These are phyloP conservation scores for Lathyrus aphaca DNA, from an alignment of 306 rosid genomes.

Conservation along the genomic window DNA sequence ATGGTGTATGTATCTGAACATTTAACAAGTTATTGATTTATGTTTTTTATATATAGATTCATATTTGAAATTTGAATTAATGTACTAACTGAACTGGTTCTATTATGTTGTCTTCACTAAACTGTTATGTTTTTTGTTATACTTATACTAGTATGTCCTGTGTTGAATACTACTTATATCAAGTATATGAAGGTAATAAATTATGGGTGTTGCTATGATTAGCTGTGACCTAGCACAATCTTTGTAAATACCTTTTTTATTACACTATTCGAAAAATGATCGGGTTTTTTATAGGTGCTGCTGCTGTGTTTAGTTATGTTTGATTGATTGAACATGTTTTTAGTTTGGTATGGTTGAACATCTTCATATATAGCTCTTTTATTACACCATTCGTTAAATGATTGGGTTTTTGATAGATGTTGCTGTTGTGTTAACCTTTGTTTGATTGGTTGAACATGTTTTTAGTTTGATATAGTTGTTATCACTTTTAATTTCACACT, in stretches of 20 bases:
- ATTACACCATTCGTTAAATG: not conserved
- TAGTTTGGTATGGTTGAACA: slow-evolving; percentile 16
- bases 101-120: not conserved
- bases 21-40: not conserved
- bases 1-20: not conserved
- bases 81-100: not conserved
- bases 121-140: not conserved
- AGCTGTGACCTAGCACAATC: not conserved
- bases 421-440: slow-evolving; percentile 6
- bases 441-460: slow-evolving; percentile 27
- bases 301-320: slow-evolving; percentile 8
- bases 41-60: not conserved
- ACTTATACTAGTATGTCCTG: not conserved
- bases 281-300: slow-evolving; percentile 1
- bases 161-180: not conserved
- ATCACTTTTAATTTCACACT: slow-evolving; percentile 21
- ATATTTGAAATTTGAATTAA: not conserved
- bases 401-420: not conserved
- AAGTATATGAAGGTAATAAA: not conserved
- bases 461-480: slow-evolving; percentile 18
- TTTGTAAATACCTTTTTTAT: not conserved
- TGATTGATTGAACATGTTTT: slow-evolving; percentile 27
- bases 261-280: not conserved
- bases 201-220: not conserved
- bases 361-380: not conserved